These are phyloP conservation scores for Phyllosticta ampelicida DNA, from an alignment of 2,329 filamentous ascomycete species.

Conservation along the genomic window DNA sequence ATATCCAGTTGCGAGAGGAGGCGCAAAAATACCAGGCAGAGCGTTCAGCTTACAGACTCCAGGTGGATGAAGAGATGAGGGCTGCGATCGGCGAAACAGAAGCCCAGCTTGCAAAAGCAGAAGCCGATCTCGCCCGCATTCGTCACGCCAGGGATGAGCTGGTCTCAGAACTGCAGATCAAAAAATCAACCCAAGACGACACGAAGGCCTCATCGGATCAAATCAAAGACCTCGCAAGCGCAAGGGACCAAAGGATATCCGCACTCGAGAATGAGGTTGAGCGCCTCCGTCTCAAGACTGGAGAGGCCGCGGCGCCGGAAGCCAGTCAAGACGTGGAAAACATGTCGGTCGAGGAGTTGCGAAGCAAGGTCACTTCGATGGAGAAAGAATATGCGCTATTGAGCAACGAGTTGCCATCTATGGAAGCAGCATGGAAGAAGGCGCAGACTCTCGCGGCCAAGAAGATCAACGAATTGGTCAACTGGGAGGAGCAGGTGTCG, in stretches of 20 bases:
- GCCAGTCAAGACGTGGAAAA: slow-evolving; percentile 39
- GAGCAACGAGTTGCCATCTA: slow-evolving; percentile 75
- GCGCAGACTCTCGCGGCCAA: slow-evolving; percentile 74
- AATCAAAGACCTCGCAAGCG: slow-evolving; percentile 67
- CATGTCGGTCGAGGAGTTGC: slow-evolving; percentile 59
- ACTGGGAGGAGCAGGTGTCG: slow-evolving; percentile 66
- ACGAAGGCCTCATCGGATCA: slow-evolving; percentile 59
- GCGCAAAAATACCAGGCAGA: slow-evolving; percentile 78
- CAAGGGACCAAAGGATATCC: slow-evolving; percentile 68
- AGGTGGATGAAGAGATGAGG: slow-evolving; percentile 72
- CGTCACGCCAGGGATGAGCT: slow-evolving; percentile 77
- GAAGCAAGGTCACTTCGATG: slow-evolving; percentile 60
- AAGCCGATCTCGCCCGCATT: slow-evolving; percentile 78
- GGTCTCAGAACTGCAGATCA: slow-evolving; percentile 66
- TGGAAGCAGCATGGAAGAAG: slow-evolving; percentile 86
- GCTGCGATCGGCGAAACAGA: slow-evolving; percentile 66
- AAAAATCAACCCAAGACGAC: slow-evolving; percentile 70
- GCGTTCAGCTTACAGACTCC: slow-evolving; percentile 66
- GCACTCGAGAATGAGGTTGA: slow-evolving; percentile 75
- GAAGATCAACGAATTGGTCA: slow-evolving; percentile 68
- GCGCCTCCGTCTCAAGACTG: slow-evolving; percentile 50
- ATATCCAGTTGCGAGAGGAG: slow-evolving; percentile 74
- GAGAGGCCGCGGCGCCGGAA: slow-evolving; percentile 29
- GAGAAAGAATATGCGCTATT: slow-evolving; percentile 74
- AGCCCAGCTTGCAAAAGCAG: slow-evolving; percentile 65